Base-by-base conservation (phyloP, 257 asterid species). In the Solanum clarkiae region DNA sequence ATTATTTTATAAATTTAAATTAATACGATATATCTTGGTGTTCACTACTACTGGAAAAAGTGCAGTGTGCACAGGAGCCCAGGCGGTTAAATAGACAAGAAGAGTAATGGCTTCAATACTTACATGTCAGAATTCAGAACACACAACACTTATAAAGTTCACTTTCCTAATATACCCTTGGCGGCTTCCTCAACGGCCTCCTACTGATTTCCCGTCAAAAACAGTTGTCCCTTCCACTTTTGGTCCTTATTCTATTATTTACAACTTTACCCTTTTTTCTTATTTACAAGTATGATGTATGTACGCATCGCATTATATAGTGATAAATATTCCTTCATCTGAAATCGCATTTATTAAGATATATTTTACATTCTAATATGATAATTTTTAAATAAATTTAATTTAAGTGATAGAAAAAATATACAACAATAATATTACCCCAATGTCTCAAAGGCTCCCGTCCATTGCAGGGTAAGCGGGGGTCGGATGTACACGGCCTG, bases 181-280 rank as follows among this genome's bases (percentile, higher is more conserved):
- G 70, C 90, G 82, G 83, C 75, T 84, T 86, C 2, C 45, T 3
- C 82, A 91, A 91, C 91, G 92, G 93, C 91, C 22, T 86, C 86
- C 88, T 84, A 59, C 87, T 81, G n/a, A 84, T 88, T 86, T 85
- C 45, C 91, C 88, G 29, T 90, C 85, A 84, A 87, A 85, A 82
- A 85, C 87, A 86, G 88, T 88, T 84, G 88, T 84, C 80, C 40
- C 36, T 47, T 36, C 65, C 66, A 83, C 72, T 79, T 63, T 81
- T 86, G 54, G 70, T 87, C 82, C 51, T 69, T 40, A n/a, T 10
- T 7, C 8, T 1, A 29, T 42, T 1, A 40, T 42, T 87, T 85
- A 88, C 93, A 9, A 9, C 14, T 82, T 20, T 87, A n/a, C 87
- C 87, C 89, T 54, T 59, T 40, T 29, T 70, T 36, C 10, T 32